These are phyloP conservation scores for Stygiomarasmius scandens DNA, from an alignment of 1,284 basidiomycete species.

Conservation along the genomic window DNA sequence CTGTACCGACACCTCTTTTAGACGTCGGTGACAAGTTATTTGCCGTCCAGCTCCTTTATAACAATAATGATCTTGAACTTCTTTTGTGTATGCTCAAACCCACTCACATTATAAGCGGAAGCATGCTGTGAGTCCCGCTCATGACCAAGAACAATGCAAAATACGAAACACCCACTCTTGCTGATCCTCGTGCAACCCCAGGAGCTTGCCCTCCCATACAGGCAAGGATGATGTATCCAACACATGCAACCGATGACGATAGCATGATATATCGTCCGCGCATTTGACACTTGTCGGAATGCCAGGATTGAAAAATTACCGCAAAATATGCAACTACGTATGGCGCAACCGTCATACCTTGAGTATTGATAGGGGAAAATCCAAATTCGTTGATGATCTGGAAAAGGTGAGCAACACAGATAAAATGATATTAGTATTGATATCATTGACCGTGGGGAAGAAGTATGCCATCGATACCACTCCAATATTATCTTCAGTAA, in stretches of 20 bases:
- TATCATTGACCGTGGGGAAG: slow-evolving; percentile 51
- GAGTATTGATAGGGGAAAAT: slow-evolving; percentile 55
- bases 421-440: too few relatives aligned
- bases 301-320: slow-evolving; percentile 54
- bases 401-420: too few relatives aligned
- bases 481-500: slow-evolving; percentile 50
- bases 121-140: slow-evolving; percentile 55
- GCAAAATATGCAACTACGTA: slow-evolving; percentile 59
- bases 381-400: slow-evolving; percentile 57
- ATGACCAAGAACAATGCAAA: slow-evolving; percentile 59
- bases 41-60: slow-evolving; percentile 64
- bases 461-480: slow-evolving; percentile 58
- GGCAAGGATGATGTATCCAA: slow-evolving; percentile 53
- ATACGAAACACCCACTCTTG: slow-evolving; percentile 48
- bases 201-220: slow-evolving; percentile 32
- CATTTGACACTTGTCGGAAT: slow-evolving; percentile 54
- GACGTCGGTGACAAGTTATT: slow-evolving; percentile 59
- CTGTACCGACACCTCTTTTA: slow-evolving; percentile 59
- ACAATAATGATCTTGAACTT: slow-evolving; percentile 3
- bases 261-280: slow-evolving; percentile 58
- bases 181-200: slow-evolving; percentile 43
- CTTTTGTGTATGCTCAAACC: too few relatives aligned
- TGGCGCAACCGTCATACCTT: slow-evolving; percentile 58
- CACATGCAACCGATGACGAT: slow-evolving; percentile 43
- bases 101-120: slow-evolving; percentile 57